phyloP scores from a whole-genome alignment of 1,284 basidiomycete species.

The Malassezia brasiliensis region DNA sequence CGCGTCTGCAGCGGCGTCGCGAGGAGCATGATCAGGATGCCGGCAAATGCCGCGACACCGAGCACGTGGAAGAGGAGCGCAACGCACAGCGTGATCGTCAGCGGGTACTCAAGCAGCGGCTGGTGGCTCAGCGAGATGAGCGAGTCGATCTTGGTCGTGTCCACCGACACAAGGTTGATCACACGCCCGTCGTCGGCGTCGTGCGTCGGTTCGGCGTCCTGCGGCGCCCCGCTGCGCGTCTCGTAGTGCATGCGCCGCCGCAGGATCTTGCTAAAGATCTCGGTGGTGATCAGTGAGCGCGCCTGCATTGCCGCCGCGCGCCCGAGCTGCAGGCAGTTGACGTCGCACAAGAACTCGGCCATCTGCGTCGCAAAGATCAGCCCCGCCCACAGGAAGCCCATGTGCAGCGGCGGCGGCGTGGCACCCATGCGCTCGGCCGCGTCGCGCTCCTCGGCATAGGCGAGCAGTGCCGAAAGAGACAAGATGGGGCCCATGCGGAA shows the following conservation, averaged over 20 bases:
- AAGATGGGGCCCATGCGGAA: slow-evolving; percentile 52
- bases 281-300: slow-evolving; percentile 51
- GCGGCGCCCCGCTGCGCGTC: slow-evolving; percentile 20
- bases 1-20: slow-evolving; percentile 25
- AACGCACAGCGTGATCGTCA: slow-evolving; percentile 51
- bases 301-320: slow-evolving; percentile 47
- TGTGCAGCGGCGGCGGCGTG: slow-evolving; percentile 46
- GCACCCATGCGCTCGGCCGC: slow-evolving; percentile 20
- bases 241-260: slow-evolving; percentile 48
- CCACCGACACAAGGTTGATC: slow-evolving; percentile 52
- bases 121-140: slow-evolving; percentile 39
- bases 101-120: slow-evolving; percentile 48
- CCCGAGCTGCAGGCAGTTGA: slow-evolving; percentile 48
- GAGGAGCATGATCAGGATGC: slow-evolving; percentile 35
- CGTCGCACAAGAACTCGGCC: slow-evolving; percentile 49
- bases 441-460: slow-evolving; percentile 49
- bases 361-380: slow-evolving; percentile 50
- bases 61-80: slow-evolving; percentile 51
- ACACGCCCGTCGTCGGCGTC: slow-evolving; percentile 51
- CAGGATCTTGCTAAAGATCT: slow-evolving; percentile 53
- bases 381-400: slow-evolving; percentile 51
- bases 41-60: slow-evolving; percentile 50
- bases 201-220: background rate
- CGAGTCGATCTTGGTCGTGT: slow-evolving; percentile 48
- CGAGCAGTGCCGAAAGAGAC: slow-evolving; percentile 52